These are phyloP conservation scores for Selenicereus undatus DNA, from an alignment of 148 eudicot species.

Conservation along the genomic window DNA sequence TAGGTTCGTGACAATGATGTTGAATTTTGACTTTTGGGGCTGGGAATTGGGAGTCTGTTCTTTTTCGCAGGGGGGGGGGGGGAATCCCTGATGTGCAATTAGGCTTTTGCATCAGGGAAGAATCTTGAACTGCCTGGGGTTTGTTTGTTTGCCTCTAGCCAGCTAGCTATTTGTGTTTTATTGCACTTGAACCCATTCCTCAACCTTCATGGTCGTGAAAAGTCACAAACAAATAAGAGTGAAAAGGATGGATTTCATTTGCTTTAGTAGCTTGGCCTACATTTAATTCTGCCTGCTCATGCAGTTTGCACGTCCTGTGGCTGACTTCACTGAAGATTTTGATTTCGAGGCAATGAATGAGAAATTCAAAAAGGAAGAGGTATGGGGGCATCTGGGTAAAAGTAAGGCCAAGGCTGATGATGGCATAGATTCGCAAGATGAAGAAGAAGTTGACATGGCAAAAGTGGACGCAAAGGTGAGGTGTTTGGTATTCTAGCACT, in stretches of 20 bases:
- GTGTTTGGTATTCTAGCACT: not conserved
- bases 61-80: not conserved
- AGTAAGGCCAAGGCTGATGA: constrained; percentile 32
- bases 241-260: not conserved
- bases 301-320: constrained; percentile 35
- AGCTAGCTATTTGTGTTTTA: not conserved
- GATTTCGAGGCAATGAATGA: constrained; percentile 76
- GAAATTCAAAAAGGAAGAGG: constrained; percentile 67
- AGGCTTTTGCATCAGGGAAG: not conserved
- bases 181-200: not conserved
- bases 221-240: not conserved
- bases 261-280: constrained; percentile 13
- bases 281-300: constrained; percentile 6
- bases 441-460: constrained; percentile 31
- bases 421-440: constrained; percentile 23
- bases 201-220: not conserved
- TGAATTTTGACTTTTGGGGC: not conserved
- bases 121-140: not conserved
- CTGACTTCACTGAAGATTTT: constrained; percentile 52
- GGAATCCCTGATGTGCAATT: not conserved
- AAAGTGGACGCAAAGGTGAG: constrained; percentile 30
- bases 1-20: not conserved
- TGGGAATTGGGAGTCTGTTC: not conserved
- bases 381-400: constrained; percentile 70
- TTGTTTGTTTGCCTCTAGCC: not conserved